These are phyloP conservation scores for Sugiyamaella sp. DNA, from an alignment of 1,139 yeast species.

Conservation along the genomic window DNA sequence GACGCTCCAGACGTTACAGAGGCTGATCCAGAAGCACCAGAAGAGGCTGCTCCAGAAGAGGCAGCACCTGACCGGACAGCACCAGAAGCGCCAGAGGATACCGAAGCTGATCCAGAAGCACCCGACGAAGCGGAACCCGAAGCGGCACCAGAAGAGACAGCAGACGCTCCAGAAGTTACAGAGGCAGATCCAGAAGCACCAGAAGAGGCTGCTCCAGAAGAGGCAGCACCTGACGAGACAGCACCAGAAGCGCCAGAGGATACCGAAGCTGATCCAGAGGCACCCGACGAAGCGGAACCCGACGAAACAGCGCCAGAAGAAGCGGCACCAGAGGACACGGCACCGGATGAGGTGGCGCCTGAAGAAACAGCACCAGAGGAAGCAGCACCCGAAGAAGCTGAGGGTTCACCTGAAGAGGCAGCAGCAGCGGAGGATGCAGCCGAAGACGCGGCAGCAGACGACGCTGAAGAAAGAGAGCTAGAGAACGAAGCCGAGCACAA, in stretches of 20 bases:
- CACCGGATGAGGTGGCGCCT: neutral
- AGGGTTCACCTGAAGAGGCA: neutral
- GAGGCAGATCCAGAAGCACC: neutral
- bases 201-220: slow-evolving; percentile 3
- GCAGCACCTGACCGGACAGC: neutral
- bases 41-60: slow-evolving; percentile 3
- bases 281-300: neutral
- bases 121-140: neutral
- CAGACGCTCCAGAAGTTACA: neutral
- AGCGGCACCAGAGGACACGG: neutral
- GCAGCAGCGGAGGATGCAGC: slow-evolving; percentile 7
- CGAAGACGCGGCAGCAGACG: slow-evolving; percentile 3
- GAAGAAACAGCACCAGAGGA: neutral
- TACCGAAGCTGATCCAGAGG: neutral
- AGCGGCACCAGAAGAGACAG: too few species aligned
- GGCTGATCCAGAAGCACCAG: neutral
- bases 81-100: neutral
- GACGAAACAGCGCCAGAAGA: neutral
- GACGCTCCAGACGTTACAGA: neutral
- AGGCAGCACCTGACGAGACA: neutral
- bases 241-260: neutral
- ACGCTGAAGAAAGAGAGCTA: neutral
- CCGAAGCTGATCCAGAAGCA: neutral
- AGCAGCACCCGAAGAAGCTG: slow-evolving; percentile 1
- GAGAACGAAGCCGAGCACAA: slow-evolving; percentile 6